These are phyloP conservation scores for Clavispora phyllophila DNA, from an alignment of 805 yeast genomes.

Conservation along the genomic window DNA sequence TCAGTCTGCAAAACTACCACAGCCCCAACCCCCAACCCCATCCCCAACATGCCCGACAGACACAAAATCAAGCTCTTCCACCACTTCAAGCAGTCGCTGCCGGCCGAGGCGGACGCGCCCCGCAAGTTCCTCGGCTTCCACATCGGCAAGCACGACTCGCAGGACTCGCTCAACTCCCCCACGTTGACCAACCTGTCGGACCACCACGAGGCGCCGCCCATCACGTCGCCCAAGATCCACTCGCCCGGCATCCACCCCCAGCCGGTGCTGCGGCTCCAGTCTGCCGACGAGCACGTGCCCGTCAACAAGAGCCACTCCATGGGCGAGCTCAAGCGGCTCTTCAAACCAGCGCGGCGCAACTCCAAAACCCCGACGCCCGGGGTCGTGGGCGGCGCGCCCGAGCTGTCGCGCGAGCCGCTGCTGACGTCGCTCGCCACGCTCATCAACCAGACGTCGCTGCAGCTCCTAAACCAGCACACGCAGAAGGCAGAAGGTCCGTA, in stretches of 20 bases:
- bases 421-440: conserved; percentile 14
- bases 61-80: conserved; percentile 38
- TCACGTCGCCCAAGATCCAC: conserved; percentile 3
- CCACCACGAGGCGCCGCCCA: conserved; percentile 11
- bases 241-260: conserved; percentile 9
- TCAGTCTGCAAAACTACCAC: too few relatives aligned
- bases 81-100: conserved; percentile 30
- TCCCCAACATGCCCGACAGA: conserved; percentile 45
- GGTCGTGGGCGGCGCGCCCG: background rate
- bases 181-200: conserved; percentile 30
- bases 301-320: conserved; percentile 45
- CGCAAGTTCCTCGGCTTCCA: conserved; percentile 34
- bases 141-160: conserved; percentile 38
- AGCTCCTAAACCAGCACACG: conserved; percentile 21
- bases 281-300: conserved; percentile 21
- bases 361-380: conserved; percentile 9
- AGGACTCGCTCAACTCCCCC: conserved; percentile 32
- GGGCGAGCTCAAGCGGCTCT: conserved; percentile 69
- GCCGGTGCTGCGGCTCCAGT: conserved; percentile 5
- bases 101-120: conserved; percentile 14
- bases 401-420: conserved; percentile 14
- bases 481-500: conserved; percentile 7
- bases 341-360: conserved; percentile 49
- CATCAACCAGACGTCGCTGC: conserved; percentile 14
- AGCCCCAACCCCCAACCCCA: too few relatives aligned